Evolutionary conservation across 371 early-diverging fungal species (phyloP).

Genomic region (Dinochytrium kinnereticum): DNA sequence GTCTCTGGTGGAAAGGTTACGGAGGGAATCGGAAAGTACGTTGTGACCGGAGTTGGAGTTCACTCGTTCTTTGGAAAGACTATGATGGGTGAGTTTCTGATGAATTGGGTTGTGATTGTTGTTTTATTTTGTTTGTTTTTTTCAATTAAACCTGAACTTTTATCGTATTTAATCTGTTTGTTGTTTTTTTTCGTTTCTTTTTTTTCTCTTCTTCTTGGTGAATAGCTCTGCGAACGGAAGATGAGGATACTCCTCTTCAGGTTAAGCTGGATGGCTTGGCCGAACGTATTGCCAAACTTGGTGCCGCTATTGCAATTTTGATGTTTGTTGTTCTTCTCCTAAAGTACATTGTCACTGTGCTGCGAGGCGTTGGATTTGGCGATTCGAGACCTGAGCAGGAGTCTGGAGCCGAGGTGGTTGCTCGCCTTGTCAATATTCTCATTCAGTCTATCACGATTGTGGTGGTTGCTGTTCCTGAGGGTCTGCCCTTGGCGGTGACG

Average conservation of each 20-base stretch:
- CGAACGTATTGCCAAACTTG: slow-evolving; percentile 90
- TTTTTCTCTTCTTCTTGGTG: slow-evolving; percentile 64
- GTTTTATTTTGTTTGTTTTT: too few relatives aligned
- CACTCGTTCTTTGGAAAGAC: slow-evolving; percentile 78
- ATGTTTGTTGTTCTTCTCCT: slow-evolving; percentile 78
- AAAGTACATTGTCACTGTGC: slow-evolving; percentile 72
- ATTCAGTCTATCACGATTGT: slow-evolving; percentile 76
- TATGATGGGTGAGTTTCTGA: slow-evolving; percentile 68
- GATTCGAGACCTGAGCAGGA: slow-evolving; percentile 19
- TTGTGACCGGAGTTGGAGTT: slow-evolving; percentile 83
- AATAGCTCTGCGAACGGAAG: slow-evolving; percentile 78
- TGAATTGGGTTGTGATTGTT: not conserved
- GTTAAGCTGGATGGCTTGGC: slow-evolving; percentile 84
- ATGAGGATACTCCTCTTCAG: slow-evolving; percentile 92
- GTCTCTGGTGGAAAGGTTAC: slow-evolving; percentile 78
- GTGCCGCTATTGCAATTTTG: slow-evolving; percentile 76
- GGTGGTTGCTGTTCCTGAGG: slow-evolving; percentile 97
- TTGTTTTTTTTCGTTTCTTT: too few relatives aligned
- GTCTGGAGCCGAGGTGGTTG: slow-evolving; percentile 53
- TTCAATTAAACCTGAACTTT: too few relatives aligned
- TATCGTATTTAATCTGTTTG: too few relatives aligned
- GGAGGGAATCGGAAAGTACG: slow-evolving; percentile 76
- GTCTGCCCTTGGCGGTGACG: slow-evolving; percentile 97
- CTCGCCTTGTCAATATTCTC: slow-evolving; percentile 62
- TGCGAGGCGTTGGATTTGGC: slow-evolving; percentile 25